Evolutionary conservation across 148 eudicot species (phyloP).

Genomic region (Camellia japonica): DNA sequence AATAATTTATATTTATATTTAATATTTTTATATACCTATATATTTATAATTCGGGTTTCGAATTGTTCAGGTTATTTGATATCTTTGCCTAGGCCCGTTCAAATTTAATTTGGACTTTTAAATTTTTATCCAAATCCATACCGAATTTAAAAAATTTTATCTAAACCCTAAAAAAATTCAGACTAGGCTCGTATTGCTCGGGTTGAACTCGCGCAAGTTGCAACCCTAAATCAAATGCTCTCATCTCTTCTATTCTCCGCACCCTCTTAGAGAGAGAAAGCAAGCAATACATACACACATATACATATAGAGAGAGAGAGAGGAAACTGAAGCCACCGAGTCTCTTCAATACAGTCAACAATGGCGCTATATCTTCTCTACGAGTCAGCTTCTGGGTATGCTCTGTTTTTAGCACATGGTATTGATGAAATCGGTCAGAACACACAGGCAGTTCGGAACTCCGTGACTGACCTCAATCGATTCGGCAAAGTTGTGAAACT

Average conservation of each 20-base stretch:
- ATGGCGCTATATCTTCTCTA: slow-evolving; percentile 64
- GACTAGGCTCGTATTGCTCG: no score
- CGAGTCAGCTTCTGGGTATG: slow-evolving; percentile 78
- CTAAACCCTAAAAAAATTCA: no score
- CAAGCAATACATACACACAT: slow-evolving; percentile 1
- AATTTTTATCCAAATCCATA: no score
- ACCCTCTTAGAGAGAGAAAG: not conserved
- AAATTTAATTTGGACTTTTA: no score
- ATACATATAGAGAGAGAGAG: not conserved
- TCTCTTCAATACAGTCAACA: not conserved
- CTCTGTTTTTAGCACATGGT: slow-evolving; percentile 63
- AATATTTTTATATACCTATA: no score
- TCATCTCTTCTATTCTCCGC: not conserved
- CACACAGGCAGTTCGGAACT: slow-evolving; percentile 69
- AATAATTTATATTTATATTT: no score
- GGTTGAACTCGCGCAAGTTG: no score
- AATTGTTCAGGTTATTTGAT: no score
- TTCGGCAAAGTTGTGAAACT: slow-evolving; percentile 84
- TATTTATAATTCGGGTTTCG: no score
- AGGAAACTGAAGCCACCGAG: not conserved
- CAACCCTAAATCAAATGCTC: not conserved
- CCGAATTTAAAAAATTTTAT: no score
- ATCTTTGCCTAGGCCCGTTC: no score
- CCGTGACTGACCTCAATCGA: slow-evolving; percentile 68
- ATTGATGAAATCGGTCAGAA: slow-evolving; percentile 91